These are phyloP conservation scores for Ceratocystis variospora DNA, from an alignment of 2,329 filamentous ascomycete genomes.

Conservation along the genomic window DNA sequence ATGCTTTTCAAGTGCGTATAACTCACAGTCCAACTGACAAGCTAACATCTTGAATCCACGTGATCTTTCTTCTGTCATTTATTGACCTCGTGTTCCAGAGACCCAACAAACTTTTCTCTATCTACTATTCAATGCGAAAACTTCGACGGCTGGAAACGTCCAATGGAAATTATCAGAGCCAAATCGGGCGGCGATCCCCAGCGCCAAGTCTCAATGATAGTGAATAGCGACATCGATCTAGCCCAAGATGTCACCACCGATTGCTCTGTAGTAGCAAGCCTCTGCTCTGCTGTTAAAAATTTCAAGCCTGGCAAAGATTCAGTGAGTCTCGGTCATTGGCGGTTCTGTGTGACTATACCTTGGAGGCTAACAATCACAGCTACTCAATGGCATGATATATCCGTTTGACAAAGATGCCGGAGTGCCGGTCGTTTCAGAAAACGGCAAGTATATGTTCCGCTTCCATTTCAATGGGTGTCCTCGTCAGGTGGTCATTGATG, in stretches of 20 bases:
- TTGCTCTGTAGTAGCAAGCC: conserved; percentile 90
- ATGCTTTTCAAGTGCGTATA: conserved; percentile 47
- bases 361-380: conserved; percentile 30
- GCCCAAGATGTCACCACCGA: conserved; percentile 94
- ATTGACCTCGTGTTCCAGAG: conserved; percentile 35
- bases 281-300: conserved; percentile 67
- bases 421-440: conserved; percentile 52
- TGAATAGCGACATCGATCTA: conserved; percentile 54
- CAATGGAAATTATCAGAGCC: conserved; percentile 35
- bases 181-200: conserved; percentile 2
- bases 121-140: conserved; percentile 60
- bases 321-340: conserved; percentile 34
- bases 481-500: conserved; percentile 76
- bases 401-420: conserved; percentile 51
- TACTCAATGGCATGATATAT: conserved; percentile 59
- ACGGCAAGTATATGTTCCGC: conserved; percentile 82
- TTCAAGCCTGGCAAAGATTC: conserved; percentile 54
- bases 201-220: conserved; percentile 47
- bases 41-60: not conserved
- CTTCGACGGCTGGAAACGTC: conserved; percentile 75
- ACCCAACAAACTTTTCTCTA: conserved; percentile 54
- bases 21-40: conserved; percentile 20
- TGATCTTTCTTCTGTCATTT: not conserved
- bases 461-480: conserved; percentile 93
- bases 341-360: not conserved